Evolutionary conservation across 176 grass and related monocot species (phyloP).

Genomic region (Aegilops longissima): DNA sequence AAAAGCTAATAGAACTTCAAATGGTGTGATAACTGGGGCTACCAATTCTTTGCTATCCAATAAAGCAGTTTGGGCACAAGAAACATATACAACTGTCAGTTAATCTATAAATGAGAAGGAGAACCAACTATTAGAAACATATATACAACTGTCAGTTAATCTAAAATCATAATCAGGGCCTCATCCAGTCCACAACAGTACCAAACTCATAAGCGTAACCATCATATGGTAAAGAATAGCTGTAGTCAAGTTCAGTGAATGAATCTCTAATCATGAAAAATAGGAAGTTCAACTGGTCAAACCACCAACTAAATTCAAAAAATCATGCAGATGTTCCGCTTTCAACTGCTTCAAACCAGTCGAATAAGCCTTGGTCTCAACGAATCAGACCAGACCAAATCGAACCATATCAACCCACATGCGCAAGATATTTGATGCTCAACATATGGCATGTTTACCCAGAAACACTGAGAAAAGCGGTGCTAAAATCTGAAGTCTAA

Average conservation of each 20-base stretch:
- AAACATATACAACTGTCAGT: slow-evolving; percentile 78
- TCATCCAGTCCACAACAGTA: neutral
- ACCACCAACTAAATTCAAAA: neutral
- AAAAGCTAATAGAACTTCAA: slow-evolving; percentile 92
- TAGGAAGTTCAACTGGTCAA: neutral
- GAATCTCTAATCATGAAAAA: slow-evolving; percentile 7
- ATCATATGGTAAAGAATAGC: neutral
- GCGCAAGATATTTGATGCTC: neutral
- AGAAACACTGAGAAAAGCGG: neutral
- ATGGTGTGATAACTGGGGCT: slow-evolving; percentile 89
- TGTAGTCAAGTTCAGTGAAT: neutral
- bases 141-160: neutral
- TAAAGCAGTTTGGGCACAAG: slow-evolving; percentile 93
- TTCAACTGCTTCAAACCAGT: neutral
- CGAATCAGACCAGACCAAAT: neutral
- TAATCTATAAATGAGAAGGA: neutral
- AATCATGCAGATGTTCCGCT: neutral
- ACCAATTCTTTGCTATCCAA: slow-evolving; percentile 97
- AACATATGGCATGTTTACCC: neutral
- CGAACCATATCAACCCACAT: neutral
- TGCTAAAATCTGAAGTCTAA: neutral
- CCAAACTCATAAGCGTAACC: neutral
- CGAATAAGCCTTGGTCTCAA: neutral
- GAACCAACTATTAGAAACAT: neutral
- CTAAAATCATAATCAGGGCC: too few relatives aligned